Conservation (phyloP, 306 rosid species). For the Prunus fruticosa region DNA sequence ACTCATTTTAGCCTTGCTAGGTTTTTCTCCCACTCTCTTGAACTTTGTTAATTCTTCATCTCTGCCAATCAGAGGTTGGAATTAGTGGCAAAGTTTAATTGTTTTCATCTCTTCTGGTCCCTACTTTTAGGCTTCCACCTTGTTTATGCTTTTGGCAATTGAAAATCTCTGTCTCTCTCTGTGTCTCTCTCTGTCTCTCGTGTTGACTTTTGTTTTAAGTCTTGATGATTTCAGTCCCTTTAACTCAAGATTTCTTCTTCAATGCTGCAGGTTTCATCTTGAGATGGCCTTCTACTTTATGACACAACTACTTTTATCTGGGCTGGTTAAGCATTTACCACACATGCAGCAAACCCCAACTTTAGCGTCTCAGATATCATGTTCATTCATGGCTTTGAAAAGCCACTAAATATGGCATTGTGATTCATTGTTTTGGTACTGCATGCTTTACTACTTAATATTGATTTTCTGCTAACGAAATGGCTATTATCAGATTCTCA, state of each 20-base stretch:
- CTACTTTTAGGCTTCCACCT: conserved; percentile 15
- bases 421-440: not conserved
- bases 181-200: not conserved
- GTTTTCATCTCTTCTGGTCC: conserved; percentile 21
- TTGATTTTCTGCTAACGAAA: no score
- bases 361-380: not conserved
- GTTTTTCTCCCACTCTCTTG: conserved; percentile 6
- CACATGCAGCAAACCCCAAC: not conserved
- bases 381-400: not conserved
- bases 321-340: not conserved
- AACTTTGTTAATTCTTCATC: not conserved
- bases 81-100: conserved; percentile 34
- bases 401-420: conserved; percentile 3
- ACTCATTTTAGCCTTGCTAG: not conserved
- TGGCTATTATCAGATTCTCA: no score
- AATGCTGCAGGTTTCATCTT: conserved; percentile 18
- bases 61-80: conserved; percentile 29
- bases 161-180: not conserved
- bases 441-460: no score
- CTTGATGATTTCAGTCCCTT: conserved; percentile 12
- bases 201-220: not conserved
- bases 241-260: conserved; percentile 41
- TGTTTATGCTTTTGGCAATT: conserved; percentile 15
- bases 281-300: conserved; percentile 38
- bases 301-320: not conserved